These are phyloP conservation scores for Suillus plorans DNA, from an alignment of 768 basidiomycete species.

Conservation along the genomic window DNA sequence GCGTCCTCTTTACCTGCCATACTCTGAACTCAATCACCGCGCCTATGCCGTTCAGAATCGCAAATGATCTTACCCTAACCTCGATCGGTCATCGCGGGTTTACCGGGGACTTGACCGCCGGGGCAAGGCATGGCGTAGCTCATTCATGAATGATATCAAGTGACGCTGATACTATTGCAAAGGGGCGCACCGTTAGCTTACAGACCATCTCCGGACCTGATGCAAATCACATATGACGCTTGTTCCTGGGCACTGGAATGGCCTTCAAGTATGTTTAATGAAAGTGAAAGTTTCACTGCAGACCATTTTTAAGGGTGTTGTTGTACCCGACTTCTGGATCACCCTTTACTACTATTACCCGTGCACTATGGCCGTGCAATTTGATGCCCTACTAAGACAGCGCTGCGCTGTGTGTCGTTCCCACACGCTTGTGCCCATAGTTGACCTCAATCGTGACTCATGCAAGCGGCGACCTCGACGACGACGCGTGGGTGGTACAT, in stretches of 20 bases:
- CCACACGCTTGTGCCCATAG: slow-evolving; percentile 83
- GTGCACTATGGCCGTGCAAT: slow-evolving; percentile 84
- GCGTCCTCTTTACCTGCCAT: slow-evolving; percentile 13
- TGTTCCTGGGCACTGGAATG: slow-evolving; percentile 75
- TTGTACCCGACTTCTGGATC: slow-evolving; percentile 77
- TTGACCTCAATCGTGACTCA: slow-evolving; percentile 59
- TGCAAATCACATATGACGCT: slow-evolving; percentile 87
- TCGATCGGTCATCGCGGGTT: slow-evolving; percentile 89
- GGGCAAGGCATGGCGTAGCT: slow-evolving; percentile 69
- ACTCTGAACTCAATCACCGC: slow-evolving; percentile 10
- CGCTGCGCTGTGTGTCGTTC: slow-evolving; percentile 41
- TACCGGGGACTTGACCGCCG: slow-evolving; percentile 66
- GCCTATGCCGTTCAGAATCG: slow-evolving; percentile 66
- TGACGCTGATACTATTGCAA: slow-evolving; percentile 60
- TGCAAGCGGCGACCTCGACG: slow-evolving; percentile 87
- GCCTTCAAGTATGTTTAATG: slow-evolving; percentile 62
- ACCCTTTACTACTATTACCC: slow-evolving; percentile 94
- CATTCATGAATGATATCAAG: slow-evolving; percentile 65
- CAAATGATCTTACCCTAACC: slow-evolving; percentile 56
- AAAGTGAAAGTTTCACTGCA: slow-evolving; percentile 26
- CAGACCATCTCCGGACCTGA: slow-evolving; percentile 98
- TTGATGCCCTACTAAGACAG: slow-evolving; percentile 34
- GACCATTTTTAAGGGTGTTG: slow-evolving; percentile 87
- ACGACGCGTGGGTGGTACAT: slow-evolving; percentile 91
- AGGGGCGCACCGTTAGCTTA: slow-evolving; percentile 71